Conservation (phyloP, 139 green algal species). For the Micromonas commoda region DNA sequence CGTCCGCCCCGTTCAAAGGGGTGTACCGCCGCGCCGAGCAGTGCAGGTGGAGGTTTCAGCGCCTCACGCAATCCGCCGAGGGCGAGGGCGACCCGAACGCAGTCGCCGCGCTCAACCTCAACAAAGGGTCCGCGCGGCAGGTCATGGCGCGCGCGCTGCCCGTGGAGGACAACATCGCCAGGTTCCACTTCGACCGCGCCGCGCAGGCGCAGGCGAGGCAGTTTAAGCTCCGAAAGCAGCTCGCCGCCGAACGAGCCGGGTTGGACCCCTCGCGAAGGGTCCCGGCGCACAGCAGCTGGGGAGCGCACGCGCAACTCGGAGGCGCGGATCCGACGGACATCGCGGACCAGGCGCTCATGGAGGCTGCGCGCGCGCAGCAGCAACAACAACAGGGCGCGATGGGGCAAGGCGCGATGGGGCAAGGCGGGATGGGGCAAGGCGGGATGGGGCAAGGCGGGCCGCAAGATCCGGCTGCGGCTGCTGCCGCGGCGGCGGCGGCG, state of each 20-base stretch:
- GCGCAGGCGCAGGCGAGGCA: not conserved
- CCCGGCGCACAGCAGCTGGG: not conserved
- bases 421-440: no score
- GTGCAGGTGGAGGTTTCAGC: slow-evolving; percentile 49
- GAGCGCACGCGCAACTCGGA: not conserved
- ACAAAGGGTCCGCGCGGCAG: not conserved
- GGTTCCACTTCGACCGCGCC: slow-evolving; percentile 5
- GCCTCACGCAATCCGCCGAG: slow-evolving; percentile 16
- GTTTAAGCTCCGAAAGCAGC: slow-evolving; percentile 19
- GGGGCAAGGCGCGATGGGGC: no score
- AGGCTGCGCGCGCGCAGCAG: slow-evolving; percentile 5
- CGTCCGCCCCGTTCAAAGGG: slow-evolving; percentile 42
- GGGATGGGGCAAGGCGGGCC: no score
- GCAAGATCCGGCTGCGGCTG: slow-evolving; percentile 4
- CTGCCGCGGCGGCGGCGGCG: slow-evolving; percentile 13
- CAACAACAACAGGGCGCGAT: not conserved
- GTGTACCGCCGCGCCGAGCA: slow-evolving; percentile 42
- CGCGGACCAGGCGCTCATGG: not conserved
- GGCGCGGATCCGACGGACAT: not conserved
- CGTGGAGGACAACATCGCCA: slow-evolving; percentile 12
- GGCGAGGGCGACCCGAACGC: slow-evolving; percentile 15
- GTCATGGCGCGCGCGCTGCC: slow-evolving; percentile 4
- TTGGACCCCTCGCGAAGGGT: not conserved
- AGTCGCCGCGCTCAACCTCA: slow-evolving; percentile 5
- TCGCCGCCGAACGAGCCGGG: not conserved